Percentiles rank a stretch among this genome's conserved stretches.
These are phyloP conservation scores for Berkeleyomyces basicola DNA, from an alignment of 2,329 filamentous ascomycete species.

Conservation along the genomic window DNA sequence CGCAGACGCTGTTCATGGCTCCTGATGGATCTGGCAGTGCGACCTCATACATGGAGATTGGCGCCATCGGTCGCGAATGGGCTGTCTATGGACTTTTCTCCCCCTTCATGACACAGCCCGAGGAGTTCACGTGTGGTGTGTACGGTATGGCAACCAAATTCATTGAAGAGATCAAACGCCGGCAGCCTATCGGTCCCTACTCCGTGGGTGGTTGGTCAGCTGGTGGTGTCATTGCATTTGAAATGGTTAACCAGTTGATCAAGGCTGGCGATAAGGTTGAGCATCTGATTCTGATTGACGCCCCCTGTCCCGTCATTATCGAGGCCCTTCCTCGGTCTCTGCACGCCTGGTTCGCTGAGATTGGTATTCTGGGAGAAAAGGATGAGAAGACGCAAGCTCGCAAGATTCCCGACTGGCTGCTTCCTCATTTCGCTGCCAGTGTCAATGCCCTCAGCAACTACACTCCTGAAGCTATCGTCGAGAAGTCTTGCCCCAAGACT, in stretches of 20 bases:
- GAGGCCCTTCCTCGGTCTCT: constrained; percentile 46
- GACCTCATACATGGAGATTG: constrained; percentile 39
- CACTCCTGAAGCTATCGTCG: constrained; percentile 44
- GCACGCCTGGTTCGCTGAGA: constrained; percentile 55
- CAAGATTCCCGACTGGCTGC: constrained; percentile 51
- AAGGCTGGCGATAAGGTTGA: constrained; percentile 40
- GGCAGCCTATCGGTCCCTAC: constrained; percentile 53
- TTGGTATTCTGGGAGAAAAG: constrained; percentile 51
- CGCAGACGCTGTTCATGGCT: constrained; percentile 34
- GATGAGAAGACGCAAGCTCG: constrained; percentile 26
- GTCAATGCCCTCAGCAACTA: constrained; percentile 54
- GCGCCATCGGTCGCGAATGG: constrained; percentile 26
- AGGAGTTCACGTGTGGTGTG: constrained; percentile 39
- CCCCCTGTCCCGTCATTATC: constrained; percentile 49
- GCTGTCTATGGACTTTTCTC: constrained; percentile 40
- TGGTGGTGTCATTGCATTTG: constrained; percentile 55
- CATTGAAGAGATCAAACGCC: constrained; percentile 47
- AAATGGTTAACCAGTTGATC: constrained; percentile 44
- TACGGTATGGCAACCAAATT: constrained; percentile 37
- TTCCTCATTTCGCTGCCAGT: constrained; percentile 55
- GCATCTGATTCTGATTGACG: constrained; percentile 47
- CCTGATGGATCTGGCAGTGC: constrained; percentile 42
- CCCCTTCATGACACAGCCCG: constrained; percentile 45
- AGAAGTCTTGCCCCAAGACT: constrained; percentile 41
- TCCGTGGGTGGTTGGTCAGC: constrained; percentile 60